A percentile compares a stretch with the other conserved stretches of the same genome.
Conservation (phyloP, 441 rosid genomes). For the Gossypium gossypioides region DNA sequence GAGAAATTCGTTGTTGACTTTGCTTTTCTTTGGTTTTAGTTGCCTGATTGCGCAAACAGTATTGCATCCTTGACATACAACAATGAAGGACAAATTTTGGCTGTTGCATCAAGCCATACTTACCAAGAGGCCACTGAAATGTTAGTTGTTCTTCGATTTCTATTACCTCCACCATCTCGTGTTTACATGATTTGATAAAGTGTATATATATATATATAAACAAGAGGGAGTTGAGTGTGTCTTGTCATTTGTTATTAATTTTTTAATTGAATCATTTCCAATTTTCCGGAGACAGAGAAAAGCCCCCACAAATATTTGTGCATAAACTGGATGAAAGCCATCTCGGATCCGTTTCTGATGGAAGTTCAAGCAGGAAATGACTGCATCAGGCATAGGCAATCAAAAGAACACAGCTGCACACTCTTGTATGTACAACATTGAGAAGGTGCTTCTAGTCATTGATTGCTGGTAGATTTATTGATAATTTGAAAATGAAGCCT, state of each 20-base stretch:
- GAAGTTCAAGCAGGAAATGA: slow-evolving; percentile 12
- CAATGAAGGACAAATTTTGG: slow-evolving; percentile 52
- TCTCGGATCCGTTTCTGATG: slow-evolving; percentile 11
- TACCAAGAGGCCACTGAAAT: slow-evolving; percentile 61
- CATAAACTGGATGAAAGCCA: slow-evolving; percentile 26
- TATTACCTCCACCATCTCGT: neutral
- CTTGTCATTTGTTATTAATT: neutral
- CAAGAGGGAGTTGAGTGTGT: neutral
- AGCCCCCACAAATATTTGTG: slow-evolving; percentile 45
- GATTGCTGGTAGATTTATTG: neutral
- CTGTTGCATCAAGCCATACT: slow-evolving; percentile 71
- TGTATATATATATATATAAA: too few relatives aligned
- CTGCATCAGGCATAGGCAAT: neutral
- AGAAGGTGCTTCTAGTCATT: neutral
- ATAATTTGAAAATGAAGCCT: neutral
- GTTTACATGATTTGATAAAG: neutral
- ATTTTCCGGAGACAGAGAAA: slow-evolving; percentile 41
- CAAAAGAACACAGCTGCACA: neutral
- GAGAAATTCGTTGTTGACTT: neutral
- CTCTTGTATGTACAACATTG: neutral
- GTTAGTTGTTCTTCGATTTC: slow-evolving; percentile 31
- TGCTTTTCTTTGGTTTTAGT: slow-evolving; percentile 30
- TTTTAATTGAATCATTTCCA: neutral
- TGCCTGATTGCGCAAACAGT: slow-evolving; percentile 57
- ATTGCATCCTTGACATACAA: slow-evolving; percentile 66